phyloP scores from a whole-genome alignment of 345 rosid species.

The Rhizophora apiculata region DNA sequence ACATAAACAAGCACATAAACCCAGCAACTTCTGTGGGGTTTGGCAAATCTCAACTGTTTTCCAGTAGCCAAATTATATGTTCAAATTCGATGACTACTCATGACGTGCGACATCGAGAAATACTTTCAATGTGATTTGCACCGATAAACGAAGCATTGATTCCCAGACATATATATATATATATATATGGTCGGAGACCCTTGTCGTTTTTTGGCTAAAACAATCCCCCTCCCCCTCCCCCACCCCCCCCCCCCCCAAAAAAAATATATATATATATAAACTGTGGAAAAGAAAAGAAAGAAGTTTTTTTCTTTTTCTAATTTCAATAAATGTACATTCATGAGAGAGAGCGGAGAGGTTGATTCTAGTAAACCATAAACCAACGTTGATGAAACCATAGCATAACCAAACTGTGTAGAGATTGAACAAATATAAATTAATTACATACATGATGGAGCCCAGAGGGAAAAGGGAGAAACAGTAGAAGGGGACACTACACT shows the following conservation, averaged over 20 bases:
- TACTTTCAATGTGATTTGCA: too few relatives aligned
- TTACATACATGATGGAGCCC: slow-evolving; percentile 21
- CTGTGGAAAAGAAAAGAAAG: too few relatives aligned
- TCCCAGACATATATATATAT: neutral
- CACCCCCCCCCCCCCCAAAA: too few relatives aligned
- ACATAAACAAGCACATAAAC: slow-evolving; percentile 15
- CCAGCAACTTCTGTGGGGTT: slow-evolving; percentile 11
- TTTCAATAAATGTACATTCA: too few relatives aligned
- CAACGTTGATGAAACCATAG: neutral
- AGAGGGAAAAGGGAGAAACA: neutral
- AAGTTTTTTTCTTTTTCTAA: too few relatives aligned
- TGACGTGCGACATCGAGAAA: neutral
- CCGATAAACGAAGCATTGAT: neutral
- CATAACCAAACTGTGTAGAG: slow-evolving; percentile 40
- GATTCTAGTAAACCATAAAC: too few relatives aligned
- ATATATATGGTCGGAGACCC: neutral
- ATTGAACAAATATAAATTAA: slow-evolving; percentile 37
- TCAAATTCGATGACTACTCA: too few relatives aligned
- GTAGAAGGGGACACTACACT: slow-evolving; percentile 14
- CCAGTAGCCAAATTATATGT: slow-evolving; percentile 16
- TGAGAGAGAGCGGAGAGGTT: too few relatives aligned
- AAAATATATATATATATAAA: too few relatives aligned
- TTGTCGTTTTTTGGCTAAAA: neutral
- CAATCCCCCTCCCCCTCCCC: too few relatives aligned
- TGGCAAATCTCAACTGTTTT: slow-evolving; percentile 30